Evolutionary conservation across 2,329 filamentous ascomycete genomes (phyloP), one percentile per base, ranked within the genome.

Genomic region (Colletotrichum musicola): DNA sequence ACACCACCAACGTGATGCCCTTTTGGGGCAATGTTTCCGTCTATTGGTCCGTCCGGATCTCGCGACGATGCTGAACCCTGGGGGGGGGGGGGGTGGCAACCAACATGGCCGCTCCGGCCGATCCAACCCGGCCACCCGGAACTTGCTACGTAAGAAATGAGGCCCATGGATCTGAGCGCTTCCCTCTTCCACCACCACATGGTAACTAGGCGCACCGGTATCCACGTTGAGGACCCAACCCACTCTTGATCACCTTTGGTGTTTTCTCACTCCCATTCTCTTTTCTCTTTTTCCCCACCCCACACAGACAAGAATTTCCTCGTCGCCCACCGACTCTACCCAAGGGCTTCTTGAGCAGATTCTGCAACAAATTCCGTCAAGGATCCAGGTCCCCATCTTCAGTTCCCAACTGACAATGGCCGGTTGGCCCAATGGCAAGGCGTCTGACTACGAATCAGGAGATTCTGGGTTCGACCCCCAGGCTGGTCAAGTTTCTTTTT

Each of bases 381-480:
- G 13, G 7, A 49, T 13, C 18, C 7, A 51, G 44, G 4, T 50
- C 13, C 47, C 27, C 25, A 5, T 44, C 49, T 30, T 59, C 7
- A 6, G 1, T 3, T 2, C 6, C 13, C 7, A 25, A 13, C 4
- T 25, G 30, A 10, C 4, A 2, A 18, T 22, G 66, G 66, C 66
- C 66, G 66, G 66, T 69, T 80, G 77, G 77, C 76, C 77, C 76
- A 79, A 79, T 81, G 79, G 74, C 78, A 81, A 80, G 79, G 78
- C 79, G 79, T 81, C 78, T 81, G 79, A 81, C 79, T 80, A 81
- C 78, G 78, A 46, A 69, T 69, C 66, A 69, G 66, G 66, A 69
- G 56, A 69, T 69, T 69, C 66, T 69, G 66, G 66, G 66, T 69
- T 69, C 66, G 66, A 69, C 66, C 66, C 66, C 66, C 66, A 69